phyloP scores from a whole-genome alignment of 768 basidiomycete species.

The Phylloporus sp. region DNA sequence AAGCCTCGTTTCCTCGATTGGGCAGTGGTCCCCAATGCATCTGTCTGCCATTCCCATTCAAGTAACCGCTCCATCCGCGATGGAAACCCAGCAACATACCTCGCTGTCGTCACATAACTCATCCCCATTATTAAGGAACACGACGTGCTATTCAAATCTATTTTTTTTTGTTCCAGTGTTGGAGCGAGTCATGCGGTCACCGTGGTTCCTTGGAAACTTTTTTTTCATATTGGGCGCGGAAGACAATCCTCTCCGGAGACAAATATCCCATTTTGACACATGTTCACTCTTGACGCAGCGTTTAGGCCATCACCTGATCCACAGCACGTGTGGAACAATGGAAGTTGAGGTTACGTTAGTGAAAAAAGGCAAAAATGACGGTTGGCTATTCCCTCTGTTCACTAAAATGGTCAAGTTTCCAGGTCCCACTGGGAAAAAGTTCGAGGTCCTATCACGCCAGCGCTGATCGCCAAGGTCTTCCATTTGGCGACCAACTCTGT shows the following conservation, averaged over 20 bases:
- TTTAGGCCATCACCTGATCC: conserved; percentile 24
- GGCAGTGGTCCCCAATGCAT: conserved; percentile 9
- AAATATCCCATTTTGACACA: conserved; percentile 21
- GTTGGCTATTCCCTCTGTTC: conserved; percentile 7
- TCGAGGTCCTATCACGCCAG: conserved; percentile 19
- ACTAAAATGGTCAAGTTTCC: conserved; percentile 25
- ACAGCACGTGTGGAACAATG: conserved; percentile 31
- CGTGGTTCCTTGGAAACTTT: conserved; percentile 25
- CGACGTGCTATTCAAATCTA: conserved; percentile 16
- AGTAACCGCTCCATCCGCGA: conserved; percentile 24
- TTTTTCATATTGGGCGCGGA: conserved; percentile 29
- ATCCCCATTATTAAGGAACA: conserved; percentile 31
- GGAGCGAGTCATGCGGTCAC: conserved; percentile 20
- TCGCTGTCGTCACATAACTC: conserved; percentile 23
- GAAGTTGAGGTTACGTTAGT: conserved; percentile 25
- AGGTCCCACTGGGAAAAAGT: conserved; percentile 20
- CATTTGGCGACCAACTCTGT: conserved; percentile 24
- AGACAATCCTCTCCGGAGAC: conserved; percentile 20
- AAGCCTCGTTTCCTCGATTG: conserved; percentile 14
- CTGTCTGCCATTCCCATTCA: conserved; percentile 14
- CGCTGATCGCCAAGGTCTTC: conserved; percentile 29
- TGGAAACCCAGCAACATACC: conserved; percentile 24
- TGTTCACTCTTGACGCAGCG: conserved; percentile 18
- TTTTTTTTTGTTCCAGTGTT: conserved; percentile 27
- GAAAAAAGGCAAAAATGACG: conserved; percentile 23